Percentiles rank a stretch among this genome's conserved stretches.
These are phyloP conservation scores for Penicillium sp. DNA, from an alignment of 2,329 filamentous ascomycete species.

Conservation along the genomic window DNA sequence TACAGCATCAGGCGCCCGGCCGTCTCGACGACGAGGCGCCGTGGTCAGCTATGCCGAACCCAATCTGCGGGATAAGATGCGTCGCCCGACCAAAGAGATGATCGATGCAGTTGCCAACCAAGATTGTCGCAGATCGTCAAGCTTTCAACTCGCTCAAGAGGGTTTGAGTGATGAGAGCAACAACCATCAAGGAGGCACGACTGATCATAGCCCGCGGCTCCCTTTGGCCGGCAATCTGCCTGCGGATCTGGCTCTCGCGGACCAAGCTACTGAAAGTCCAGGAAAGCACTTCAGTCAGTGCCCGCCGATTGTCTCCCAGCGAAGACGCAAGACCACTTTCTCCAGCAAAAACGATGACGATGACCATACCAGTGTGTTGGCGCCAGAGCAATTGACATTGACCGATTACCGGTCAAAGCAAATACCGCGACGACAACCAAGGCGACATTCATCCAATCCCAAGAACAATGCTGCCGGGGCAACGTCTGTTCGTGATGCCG, in stretches of 20 bases:
- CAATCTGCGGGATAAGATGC: slow-evolving; percentile 76
- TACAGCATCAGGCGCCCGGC: slow-evolving; percentile 52
- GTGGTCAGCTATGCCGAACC: slow-evolving; percentile 77
- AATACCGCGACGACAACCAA: slow-evolving; percentile 18
- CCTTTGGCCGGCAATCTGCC: slow-evolving; percentile 2
- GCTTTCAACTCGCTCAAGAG: slow-evolving; percentile 42
- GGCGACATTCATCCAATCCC: slow-evolving; percentile 33
- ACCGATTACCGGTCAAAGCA: slow-evolving; percentile 5
- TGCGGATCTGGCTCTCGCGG: slow-evolving; percentile 12
- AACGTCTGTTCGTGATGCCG: slow-evolving; percentile 4
- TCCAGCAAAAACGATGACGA: slow-evolving; percentile 17
- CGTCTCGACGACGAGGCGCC: slow-evolving; percentile 60
- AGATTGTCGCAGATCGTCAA: slow-evolving; percentile 42
- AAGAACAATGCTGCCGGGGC: slow-evolving; percentile 11
- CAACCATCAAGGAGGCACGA: slow-evolving; percentile 2
- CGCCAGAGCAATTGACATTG: background rate
- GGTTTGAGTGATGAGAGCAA: slow-evolving; percentile 28
- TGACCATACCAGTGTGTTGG: background rate
- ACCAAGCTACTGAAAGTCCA: slow-evolving; percentile 16
- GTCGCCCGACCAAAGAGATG: slow-evolving; percentile 68
- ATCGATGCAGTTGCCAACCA: slow-evolving; percentile 66
- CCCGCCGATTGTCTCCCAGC: slow-evolving; percentile 25
- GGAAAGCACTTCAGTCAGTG: slow-evolving; percentile 16
- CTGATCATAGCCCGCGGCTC: slow-evolving; percentile 1
- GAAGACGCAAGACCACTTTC: slow-evolving; percentile 26